A percentile compares a stretch with the other conserved stretches of the same genome.
These are phyloP conservation scores for Gossypium sturtianum DNA, from an alignment of 345 rosid species.

Conservation along the genomic window DNA sequence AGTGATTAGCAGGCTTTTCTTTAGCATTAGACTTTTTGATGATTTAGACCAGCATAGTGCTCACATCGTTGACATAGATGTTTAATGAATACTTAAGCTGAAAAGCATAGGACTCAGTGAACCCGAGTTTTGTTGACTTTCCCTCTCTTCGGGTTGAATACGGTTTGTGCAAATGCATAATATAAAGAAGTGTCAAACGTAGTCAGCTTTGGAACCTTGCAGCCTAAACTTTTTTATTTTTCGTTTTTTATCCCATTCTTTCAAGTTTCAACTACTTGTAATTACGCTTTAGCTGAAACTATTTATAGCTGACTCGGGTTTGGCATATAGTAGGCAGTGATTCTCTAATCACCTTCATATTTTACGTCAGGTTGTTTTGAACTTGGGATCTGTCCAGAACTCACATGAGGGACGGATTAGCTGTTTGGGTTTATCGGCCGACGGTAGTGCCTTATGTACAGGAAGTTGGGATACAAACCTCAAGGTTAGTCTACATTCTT, in stretches of 20 bases:
- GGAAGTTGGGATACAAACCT: constrained; percentile 97
- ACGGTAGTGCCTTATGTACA: constrained; percentile 99
- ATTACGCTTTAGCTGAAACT: background rate
- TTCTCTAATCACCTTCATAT: constrained; percentile 5
- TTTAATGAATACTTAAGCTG: background rate
- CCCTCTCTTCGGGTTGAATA: background rate
- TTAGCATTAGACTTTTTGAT: background rate
- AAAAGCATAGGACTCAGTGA: background rate
- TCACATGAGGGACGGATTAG: constrained; percentile 68
- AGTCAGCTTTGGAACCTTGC: background rate
- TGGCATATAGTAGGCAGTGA: background rate
- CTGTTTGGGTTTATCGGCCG: constrained; percentile 93
- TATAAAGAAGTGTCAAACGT: background rate
- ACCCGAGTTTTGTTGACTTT: background rate
- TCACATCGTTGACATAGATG: background rate
- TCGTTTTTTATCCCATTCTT: background rate
- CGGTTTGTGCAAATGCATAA: background rate
- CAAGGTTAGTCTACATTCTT: constrained; percentile 50
- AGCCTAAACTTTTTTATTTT: background rate
- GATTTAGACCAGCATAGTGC: too few species aligned
- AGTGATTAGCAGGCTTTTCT: background rate
- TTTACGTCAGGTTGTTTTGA: constrained; percentile 61
- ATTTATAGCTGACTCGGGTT: background rate
- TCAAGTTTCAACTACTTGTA: background rate
- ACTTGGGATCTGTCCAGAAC: constrained; percentile 71